A percentile compares a stretch with the other conserved stretches of the same genome.
phyloP scores from a whole-genome alignment of 2,329 filamentous ascomycete genomes.

The Cordyceps tenuipes region DNA sequence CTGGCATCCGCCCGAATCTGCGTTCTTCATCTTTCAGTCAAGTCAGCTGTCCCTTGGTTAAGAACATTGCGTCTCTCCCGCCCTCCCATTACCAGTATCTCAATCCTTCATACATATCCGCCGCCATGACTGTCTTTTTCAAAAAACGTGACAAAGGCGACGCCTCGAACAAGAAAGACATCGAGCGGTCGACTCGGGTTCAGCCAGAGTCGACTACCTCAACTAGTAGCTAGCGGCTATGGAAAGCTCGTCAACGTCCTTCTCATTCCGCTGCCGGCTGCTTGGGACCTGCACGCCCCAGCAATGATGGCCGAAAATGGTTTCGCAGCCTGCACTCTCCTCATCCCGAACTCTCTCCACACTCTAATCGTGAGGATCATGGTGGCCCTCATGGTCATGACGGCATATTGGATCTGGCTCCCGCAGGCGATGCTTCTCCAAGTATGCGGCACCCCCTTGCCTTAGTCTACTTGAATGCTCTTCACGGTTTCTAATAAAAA shows the following conservation, averaged over 20 bases:
- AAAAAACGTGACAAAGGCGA: constrained; percentile 10
- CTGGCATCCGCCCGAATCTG: not conserved
- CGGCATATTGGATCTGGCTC: not conserved
- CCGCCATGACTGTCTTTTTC: constrained; percentile 10
- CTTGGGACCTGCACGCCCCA: constrained; percentile 1
- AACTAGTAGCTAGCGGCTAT: constrained; percentile 21
- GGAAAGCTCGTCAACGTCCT: constrained; percentile 18
- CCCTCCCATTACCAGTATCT: constrained; percentile 6
- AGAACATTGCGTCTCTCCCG: constrained; percentile 3
- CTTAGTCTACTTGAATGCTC: not conserved
- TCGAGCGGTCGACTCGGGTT: not conserved
- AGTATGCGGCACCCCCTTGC: not conserved
- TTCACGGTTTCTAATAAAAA: constrained; percentile 12
- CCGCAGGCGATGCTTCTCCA: not conserved
- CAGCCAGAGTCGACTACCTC: constrained; percentile 6
- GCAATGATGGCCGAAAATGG: constrained; percentile 9
- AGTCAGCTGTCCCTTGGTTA: not conserved
- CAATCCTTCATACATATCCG: constrained; percentile 11
- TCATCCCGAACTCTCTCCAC: not conserved
- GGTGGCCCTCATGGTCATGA: not conserved
- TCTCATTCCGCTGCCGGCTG: constrained; percentile 3
- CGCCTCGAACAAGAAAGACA: constrained; percentile 3
- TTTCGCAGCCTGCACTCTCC: constrained; percentile 5
- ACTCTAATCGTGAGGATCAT: not conserved
- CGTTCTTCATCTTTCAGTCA: constrained; percentile 6